phyloP scores from a whole-genome alignment of 208 protist species.

The Acanthamoeba royreba region DNA sequence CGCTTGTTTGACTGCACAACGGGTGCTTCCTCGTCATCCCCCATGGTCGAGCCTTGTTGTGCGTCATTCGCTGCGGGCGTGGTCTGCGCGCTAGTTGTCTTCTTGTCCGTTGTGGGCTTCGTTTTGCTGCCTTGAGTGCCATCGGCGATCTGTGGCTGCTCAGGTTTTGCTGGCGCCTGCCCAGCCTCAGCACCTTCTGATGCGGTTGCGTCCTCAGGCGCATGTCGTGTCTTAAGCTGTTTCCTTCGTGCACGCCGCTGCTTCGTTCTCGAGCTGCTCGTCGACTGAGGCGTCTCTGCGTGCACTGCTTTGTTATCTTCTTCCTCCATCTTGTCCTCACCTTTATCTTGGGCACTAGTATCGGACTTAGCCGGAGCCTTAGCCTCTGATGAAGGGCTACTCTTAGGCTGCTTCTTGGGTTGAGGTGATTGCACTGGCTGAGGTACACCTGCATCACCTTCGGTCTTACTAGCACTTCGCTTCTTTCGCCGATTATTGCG shows the following conservation, averaged over 20 bases:
- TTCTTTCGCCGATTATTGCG: not conserved
- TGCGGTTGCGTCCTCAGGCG: too few relatives aligned
- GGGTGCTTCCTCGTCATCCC: too few relatives aligned
- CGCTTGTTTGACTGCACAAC: too few relatives aligned
- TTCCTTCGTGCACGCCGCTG: not conserved
- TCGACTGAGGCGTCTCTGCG: not conserved
- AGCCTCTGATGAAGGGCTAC: too few relatives aligned
- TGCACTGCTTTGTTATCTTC: not conserved
- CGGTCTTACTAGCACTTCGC: not conserved
- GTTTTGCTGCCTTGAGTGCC: too few relatives aligned
- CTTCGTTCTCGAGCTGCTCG: too few relatives aligned
- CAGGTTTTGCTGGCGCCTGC: not conserved
- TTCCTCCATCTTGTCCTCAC: not conserved
- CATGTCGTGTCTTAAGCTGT: too few relatives aligned
- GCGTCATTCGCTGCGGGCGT: not conserved
- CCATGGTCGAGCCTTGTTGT: too few relatives aligned
- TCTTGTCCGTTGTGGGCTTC: too few relatives aligned
- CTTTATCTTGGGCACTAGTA: not conserved
- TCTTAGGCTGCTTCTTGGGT: too few relatives aligned
- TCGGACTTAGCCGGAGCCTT: not conserved
- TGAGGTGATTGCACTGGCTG: not conserved
- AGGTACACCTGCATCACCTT: too few relatives aligned
- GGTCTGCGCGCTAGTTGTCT: not conserved
- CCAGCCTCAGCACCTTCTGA: too few relatives aligned
- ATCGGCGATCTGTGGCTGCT: not conserved